Conservation (phyloP, 371 early-diverging fungal genomes). For the Apophysomyces variabilis region DNA sequence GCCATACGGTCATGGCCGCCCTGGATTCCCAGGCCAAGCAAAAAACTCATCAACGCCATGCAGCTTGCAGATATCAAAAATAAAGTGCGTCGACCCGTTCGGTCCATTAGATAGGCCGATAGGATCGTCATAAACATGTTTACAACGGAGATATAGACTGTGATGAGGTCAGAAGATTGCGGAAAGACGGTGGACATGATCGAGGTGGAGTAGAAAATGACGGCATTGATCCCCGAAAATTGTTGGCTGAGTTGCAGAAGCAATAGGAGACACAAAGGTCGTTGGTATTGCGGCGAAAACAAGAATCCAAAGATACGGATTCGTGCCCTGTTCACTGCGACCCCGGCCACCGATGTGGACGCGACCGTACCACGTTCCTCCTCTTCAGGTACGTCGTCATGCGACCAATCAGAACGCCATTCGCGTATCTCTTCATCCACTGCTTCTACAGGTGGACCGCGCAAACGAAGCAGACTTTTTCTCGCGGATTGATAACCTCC, state of each 20-base stretch:
- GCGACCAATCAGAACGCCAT: conserved; percentile 55
- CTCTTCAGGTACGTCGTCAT: conserved; percentile 14
- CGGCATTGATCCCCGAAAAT: conserved; percentile 93
- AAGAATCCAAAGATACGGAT: conserved; percentile 52
- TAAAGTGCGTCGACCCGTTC: conserved; percentile 78
- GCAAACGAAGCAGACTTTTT: conserved; percentile 56
- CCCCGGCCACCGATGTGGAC: background rate
- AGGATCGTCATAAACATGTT: conserved; percentile 78
- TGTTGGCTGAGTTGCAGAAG: conserved; percentile 83
- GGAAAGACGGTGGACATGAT: conserved; percentile 75
- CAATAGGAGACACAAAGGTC: conserved; percentile 69
- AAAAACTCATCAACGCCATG: conserved; percentile 61
- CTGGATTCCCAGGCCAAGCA: conserved; percentile 68
- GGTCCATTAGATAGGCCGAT: conserved; percentile 80
- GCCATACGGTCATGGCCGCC: conserved; percentile 57
- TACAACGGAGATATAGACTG: conserved; percentile 76
- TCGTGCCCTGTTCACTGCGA: background rate
- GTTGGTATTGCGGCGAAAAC: conserved; percentile 54
- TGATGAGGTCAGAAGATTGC: conserved; percentile 64
- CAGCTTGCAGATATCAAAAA: conserved; percentile 68
- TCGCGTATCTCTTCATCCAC: conserved; percentile 68
- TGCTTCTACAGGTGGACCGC: conserved; percentile 52
- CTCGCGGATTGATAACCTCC: conserved; percentile 63
- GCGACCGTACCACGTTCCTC: background rate
- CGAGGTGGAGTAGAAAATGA: conserved; percentile 85